These are phyloP conservation scores for Hemerocallis citrina DNA, from an alignment of 106 monocot genomes.

Conservation along the genomic window DNA sequence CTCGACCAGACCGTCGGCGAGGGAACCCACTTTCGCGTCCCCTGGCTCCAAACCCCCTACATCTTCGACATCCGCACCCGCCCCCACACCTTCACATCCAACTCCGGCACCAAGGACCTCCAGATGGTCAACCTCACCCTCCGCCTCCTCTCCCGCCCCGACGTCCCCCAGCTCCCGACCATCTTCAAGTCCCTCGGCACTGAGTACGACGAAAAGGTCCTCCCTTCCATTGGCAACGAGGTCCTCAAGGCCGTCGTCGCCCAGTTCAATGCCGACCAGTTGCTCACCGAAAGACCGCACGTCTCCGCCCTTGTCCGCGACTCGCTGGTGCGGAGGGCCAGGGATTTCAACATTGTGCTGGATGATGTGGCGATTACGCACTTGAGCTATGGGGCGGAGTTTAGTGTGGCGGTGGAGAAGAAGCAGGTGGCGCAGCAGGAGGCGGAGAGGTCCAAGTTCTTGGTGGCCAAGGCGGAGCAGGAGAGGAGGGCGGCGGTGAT, in stretches of 20 bases:
- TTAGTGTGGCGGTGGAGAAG: slow-evolving; percentile 43
- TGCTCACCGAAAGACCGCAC: slow-evolving; percentile 60
- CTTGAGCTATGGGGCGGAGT: slow-evolving; percentile 39
- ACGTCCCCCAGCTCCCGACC: slow-evolving; percentile 44
- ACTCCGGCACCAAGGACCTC: slow-evolving; percentile 77
- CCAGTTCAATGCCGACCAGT: slow-evolving; percentile 77
- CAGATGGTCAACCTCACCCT: slow-evolving; percentile 81
- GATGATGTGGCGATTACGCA: slow-evolving; percentile 31
- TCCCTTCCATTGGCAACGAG: slow-evolving; percentile 43
- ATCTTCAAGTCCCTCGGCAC: slow-evolving; percentile 66
- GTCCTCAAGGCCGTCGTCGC: slow-evolving; percentile 63
- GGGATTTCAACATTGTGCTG: slow-evolving; percentile 56
- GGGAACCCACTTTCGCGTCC: slow-evolving; percentile 85
- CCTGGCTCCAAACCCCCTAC: slow-evolving; percentile 88
- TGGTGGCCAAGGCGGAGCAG: slow-evolving; percentile 39
- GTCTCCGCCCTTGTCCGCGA: slow-evolving; percentile 55
- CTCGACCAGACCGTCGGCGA: slow-evolving; percentile 64
- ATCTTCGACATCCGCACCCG: slow-evolving; percentile 95
- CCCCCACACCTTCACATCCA: slow-evolving; percentile 89
- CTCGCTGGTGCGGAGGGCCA: slow-evolving; percentile 29
- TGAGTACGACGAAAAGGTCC: slow-evolving; percentile 64
- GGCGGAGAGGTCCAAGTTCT: slow-evolving; percentile 50
- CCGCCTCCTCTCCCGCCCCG: slow-evolving; percentile 76
- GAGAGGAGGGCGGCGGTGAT: slow-evolving; percentile 40
- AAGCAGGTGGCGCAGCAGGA: slow-evolving; percentile 70